phyloP scores from a whole-genome alignment of 2,329 filamentous ascomycete genomes.

The Didymella keratinophila region DNA sequence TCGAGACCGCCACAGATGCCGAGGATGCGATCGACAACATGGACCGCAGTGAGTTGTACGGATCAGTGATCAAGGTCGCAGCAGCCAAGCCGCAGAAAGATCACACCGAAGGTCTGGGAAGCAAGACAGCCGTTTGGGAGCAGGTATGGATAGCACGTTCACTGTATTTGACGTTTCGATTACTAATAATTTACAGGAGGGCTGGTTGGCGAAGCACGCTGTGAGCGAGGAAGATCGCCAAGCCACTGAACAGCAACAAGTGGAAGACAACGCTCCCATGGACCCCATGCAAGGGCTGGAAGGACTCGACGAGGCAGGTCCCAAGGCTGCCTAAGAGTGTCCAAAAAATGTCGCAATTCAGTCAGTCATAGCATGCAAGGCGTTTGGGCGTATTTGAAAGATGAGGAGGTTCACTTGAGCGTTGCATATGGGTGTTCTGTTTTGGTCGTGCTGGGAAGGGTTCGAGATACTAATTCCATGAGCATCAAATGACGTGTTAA shows the following conservation, averaged over 20 bases:
- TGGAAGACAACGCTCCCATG: slow-evolving; percentile 63
- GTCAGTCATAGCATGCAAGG: slow-evolving; percentile 20
- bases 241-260: slow-evolving; percentile 64
- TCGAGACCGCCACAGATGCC: slow-evolving; percentile 83
- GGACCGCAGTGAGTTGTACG: slow-evolving; percentile 96
- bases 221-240: slow-evolving; percentile 80
- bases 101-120: slow-evolving; percentile 84
- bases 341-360: not conserved
- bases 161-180: not conserved
- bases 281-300: slow-evolving; percentile 98
- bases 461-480: not conserved
- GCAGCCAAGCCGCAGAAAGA: slow-evolving; percentile 92
- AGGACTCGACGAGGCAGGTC: slow-evolving; percentile 91
- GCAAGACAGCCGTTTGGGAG: slow-evolving; percentile 95
- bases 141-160: slow-evolving; percentile 71
- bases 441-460: not conserved
- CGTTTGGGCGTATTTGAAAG: slow-evolving; percentile 31
- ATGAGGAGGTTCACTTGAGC: slow-evolving; percentile 17
- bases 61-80: slow-evolving; percentile 89
- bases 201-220: slow-evolving; percentile 88
- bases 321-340: slow-evolving; percentile 69
- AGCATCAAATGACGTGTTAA: not conserved
- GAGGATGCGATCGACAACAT: slow-evolving; percentile 98
- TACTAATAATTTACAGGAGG: slow-evolving; percentile 69
- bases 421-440: slow-evolving; percentile 1